Conservation (phyloP, 2,329 filamentous ascomycete species). For the Triangularia setosa region DNA sequence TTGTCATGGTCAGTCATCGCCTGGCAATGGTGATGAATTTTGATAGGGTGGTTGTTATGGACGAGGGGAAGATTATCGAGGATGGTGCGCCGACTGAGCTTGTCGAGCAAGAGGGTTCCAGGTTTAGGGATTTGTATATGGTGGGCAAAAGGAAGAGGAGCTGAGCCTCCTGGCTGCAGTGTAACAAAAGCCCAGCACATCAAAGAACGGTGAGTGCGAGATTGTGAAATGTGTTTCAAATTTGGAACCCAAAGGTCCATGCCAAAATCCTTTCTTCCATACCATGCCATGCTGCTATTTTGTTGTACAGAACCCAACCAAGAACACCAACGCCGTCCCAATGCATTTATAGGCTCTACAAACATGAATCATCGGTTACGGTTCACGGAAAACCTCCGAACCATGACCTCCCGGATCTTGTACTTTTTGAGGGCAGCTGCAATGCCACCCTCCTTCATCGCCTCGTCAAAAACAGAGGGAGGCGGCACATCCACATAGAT, state of each 20-base stretch:
- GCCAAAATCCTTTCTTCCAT: background rate
- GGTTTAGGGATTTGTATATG: slow-evolving; percentile 25
- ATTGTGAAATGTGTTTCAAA: background rate
- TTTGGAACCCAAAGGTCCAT: background rate
- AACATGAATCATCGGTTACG: slow-evolving; percentile 27
- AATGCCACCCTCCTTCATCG: slow-evolving; percentile 24
- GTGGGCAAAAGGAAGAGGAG: slow-evolving; percentile 13
- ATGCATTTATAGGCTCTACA: slow-evolving; percentile 6
- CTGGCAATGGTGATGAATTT: slow-evolving; percentile 51
- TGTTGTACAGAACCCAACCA: background rate
- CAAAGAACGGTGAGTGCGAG: background rate
- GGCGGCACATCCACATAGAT: slow-evolving; percentile 89
- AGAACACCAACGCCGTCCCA: background rate
- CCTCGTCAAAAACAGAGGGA: slow-evolving; percentile 42
- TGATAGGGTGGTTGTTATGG: slow-evolving; percentile 49
- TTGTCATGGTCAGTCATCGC: slow-evolving; percentile 47
- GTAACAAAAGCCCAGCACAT: background rate
- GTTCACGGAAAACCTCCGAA: slow-evolving; percentile 31
- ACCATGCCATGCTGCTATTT: slow-evolving; percentile 3
- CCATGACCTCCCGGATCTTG: slow-evolving; percentile 30
- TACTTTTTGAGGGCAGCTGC: slow-evolving; percentile 28
- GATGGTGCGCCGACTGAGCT: slow-evolving; percentile 19
- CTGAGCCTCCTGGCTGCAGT: background rate
- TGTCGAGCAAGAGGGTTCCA: slow-evolving; percentile 20
- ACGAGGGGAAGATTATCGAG: slow-evolving; percentile 46